These are phyloP conservation scores for Tylopilus sp. DNA, from an alignment of 768 basidiomycete species.

Conservation along the genomic window DNA sequence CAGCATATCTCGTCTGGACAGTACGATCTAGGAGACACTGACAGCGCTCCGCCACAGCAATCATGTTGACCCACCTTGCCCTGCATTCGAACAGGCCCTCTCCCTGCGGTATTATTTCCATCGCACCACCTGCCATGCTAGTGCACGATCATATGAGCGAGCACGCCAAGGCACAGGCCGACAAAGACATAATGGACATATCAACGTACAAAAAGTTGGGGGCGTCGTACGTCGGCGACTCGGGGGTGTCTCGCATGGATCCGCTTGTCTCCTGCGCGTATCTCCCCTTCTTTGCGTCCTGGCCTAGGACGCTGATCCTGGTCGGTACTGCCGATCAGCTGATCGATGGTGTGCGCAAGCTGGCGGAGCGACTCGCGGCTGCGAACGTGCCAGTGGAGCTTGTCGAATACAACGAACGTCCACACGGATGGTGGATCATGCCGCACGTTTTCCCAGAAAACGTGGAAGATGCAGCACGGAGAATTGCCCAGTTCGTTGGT, in stretches of 20 bases:
- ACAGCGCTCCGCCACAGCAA: conserved; percentile 4
- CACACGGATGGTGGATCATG: too few species aligned
- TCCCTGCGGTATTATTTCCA: conserved; percentile 52
- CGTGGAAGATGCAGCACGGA: too few species aligned
- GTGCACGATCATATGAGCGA: conserved; percentile 2
- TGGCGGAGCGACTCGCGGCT: too few species aligned
- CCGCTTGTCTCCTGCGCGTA: conserved; percentile 18
- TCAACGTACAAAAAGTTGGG: background rate
- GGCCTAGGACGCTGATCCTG: conserved; percentile 19
- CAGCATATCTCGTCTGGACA: background rate
- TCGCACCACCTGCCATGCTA: conserved; percentile 41
- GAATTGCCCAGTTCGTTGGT: too few species aligned
- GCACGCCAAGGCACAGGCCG: background rate
- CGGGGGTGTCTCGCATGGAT: conserved; percentile 5
- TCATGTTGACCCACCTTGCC: conserved; percentile 31
- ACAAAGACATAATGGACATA: background rate
- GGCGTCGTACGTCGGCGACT: conserved; percentile 9
- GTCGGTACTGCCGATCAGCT: too few species aligned
- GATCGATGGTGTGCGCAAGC: too few species aligned
- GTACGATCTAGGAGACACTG: background rate
- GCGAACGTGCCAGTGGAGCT: too few species aligned
- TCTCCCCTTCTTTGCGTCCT: conserved; percentile 12
- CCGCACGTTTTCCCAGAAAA: too few species aligned
- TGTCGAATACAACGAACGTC: too few species aligned
- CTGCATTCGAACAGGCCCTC: conserved; percentile 52